Conservation (phyloP, 345 rosid genomes). For the Linum lewisii region DNA sequence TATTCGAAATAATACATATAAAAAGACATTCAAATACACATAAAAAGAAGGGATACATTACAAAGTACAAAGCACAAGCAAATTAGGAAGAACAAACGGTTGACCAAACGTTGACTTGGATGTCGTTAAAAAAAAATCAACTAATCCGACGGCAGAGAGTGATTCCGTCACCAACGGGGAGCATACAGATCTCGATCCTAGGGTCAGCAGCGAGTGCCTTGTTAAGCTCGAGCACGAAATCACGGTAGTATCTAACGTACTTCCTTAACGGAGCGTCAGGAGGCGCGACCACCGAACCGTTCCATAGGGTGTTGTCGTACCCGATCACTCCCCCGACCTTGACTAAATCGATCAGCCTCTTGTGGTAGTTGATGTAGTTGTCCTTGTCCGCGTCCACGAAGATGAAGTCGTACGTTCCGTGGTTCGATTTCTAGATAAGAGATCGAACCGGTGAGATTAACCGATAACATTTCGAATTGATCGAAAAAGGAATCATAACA, state of each 20-base stretch:
- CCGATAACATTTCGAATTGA: too few species aligned
- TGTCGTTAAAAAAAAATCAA: slow-evolving; percentile 10
- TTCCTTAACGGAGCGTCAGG: slow-evolving; percentile 18
- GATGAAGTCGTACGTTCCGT: slow-evolving; percentile 42
- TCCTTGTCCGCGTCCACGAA: slow-evolving; percentile 44
- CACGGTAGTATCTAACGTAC: slow-evolving; percentile 13
- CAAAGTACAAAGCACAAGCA: too few species aligned
- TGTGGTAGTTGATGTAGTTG: slow-evolving; percentile 34
- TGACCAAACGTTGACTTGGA: too few species aligned
- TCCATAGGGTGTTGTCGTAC: slow-evolving; percentile 42
- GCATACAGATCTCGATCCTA: slow-evolving; percentile 43
- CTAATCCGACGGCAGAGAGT: slow-evolving; percentile 38
- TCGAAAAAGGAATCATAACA: too few species aligned
- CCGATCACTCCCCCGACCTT: slow-evolving; percentile 35
- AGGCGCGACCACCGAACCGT: slow-evolving; percentile 28
- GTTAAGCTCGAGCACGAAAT: slow-evolving; percentile 30
- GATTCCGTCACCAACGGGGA: slow-evolving; percentile 57
- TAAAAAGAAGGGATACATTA: too few species aligned
- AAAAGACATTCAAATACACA: too few species aligned
- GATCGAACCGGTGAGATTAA: background rate
- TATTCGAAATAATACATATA: too few species aligned
- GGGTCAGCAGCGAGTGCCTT: slow-evolving; percentile 38
- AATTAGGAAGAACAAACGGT: too few species aligned
- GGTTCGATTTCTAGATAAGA: slow-evolving; percentile 19
- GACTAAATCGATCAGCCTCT: slow-evolving; percentile 29